Conservation (phyloP, 257 asterid genomes). For the Capsicum chinense region DNA sequence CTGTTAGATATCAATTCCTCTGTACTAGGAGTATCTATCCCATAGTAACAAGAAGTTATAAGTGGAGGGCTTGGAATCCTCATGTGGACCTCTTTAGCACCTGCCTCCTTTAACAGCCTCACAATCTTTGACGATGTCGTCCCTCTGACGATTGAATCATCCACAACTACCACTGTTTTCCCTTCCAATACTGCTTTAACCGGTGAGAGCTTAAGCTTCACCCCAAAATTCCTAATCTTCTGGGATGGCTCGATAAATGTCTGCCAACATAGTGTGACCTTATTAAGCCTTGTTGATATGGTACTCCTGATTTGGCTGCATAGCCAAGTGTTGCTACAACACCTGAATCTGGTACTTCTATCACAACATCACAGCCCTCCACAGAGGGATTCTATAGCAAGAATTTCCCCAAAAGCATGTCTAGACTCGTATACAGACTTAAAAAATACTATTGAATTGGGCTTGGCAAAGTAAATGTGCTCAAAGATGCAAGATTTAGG, state of each 20-base stretch:
- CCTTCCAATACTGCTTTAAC: constrained; percentile 88
- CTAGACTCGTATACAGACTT: constrained; percentile 80
- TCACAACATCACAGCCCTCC: constrained; percentile 80
- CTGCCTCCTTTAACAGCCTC: constrained; percentile 77
- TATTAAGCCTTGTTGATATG: constrained; percentile 85
- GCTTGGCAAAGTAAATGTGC: constrained; percentile 80
- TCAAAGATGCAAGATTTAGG: constrained; percentile 84
- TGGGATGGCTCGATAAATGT: constrained; percentile 94
- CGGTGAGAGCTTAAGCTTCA: constrained; percentile 79
- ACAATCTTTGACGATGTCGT: constrained; percentile 91
- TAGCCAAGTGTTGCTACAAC: constrained; percentile 91
- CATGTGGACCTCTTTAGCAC: constrained; percentile 94
- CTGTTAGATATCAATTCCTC: constrained; percentile 77
- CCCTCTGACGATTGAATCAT: constrained; percentile 93
- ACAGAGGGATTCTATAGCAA: constrained; percentile 72
- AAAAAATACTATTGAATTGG: constrained; percentile 76
- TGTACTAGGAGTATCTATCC: constrained; percentile 79
- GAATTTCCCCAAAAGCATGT: constrained; percentile 64
- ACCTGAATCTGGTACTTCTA: constrained; percentile 93
- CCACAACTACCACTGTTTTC: constrained; percentile 91
- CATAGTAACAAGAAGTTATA: constrained; percentile 79
- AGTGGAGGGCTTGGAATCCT: constrained; percentile 92
- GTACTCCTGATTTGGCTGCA: constrained; percentile 80
- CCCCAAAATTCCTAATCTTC: constrained; percentile 85
- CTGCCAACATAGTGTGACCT: constrained; percentile 86